Evolutionary conservation across 73 alveolate species (phyloP).

Genomic region (Breviolum minutum): DNA sequence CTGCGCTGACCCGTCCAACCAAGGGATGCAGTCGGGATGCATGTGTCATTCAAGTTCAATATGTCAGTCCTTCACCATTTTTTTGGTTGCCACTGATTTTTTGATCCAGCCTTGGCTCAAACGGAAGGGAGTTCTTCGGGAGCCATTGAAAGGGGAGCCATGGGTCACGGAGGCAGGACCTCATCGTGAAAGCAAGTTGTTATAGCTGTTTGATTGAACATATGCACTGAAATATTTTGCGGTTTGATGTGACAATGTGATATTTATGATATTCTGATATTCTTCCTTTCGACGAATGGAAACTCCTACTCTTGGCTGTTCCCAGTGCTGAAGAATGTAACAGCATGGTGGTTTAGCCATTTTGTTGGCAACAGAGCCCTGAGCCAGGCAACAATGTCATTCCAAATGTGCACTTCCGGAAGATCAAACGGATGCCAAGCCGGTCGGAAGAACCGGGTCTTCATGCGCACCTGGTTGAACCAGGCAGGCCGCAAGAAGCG

Average conservation of each 20-base stretch:
- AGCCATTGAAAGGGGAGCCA: constrained; percentile 9
- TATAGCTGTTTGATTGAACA: not conserved
- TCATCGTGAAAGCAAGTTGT: not conserved
- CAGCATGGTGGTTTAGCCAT: not conserved
- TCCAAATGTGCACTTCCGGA: constrained; percentile 98
- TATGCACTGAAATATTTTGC: not conserved
- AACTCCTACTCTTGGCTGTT: not conserved
- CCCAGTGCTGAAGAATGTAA: not conserved
- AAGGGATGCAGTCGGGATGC: no score
- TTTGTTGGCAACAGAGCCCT: not conserved
- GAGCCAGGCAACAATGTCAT: constrained; percentile 97
- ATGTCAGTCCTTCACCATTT: not conserved
- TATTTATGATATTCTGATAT: not conserved
- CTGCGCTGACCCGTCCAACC: not conserved
- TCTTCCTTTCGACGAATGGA: not conserved
- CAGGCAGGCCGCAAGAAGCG: constrained; percentile 94
- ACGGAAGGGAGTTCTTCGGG: not conserved
- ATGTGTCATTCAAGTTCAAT: not conserved
- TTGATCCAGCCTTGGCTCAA: constrained; percentile 37
- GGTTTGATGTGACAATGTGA: not conserved
- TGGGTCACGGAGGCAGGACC: constrained; percentile 46
- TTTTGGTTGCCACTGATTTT: not conserved
- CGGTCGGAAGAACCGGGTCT: constrained; percentile 78
- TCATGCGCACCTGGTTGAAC: constrained; percentile 80
- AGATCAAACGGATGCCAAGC: constrained; percentile 93